Percentiles rank a stretch among this genome's conserved stretches.
phyloP scores from a whole-genome alignment of 371 early-diverging fungal genomes.

The Apophysomyces sp. region DNA sequence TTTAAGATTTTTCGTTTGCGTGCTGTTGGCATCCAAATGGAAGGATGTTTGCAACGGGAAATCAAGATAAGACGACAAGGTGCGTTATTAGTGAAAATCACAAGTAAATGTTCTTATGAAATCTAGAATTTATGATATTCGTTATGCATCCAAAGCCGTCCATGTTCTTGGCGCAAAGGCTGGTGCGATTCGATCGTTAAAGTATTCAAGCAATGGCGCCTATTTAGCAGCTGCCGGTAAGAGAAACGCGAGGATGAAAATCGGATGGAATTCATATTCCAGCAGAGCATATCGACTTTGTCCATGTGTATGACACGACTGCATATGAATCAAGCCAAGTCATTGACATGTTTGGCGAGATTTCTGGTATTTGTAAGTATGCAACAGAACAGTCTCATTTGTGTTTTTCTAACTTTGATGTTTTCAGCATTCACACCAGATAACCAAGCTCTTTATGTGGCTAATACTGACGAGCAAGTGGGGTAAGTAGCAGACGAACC shows the following conservation, averaged over 20 bases:
- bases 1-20: conserved; percentile 76
- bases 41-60: conserved; percentile 75
- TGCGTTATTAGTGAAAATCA: not conserved
- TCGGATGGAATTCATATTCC: not conserved
- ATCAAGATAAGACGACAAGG: conserved; percentile 69
- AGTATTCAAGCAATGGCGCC: conserved; percentile 70
- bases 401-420: not conserved
- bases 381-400: too few species aligned
- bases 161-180: conserved; percentile 60
- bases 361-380: conserved; percentile 65
- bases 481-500: conserved; percentile 9
- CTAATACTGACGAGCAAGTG: conserved; percentile 43
- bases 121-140: conserved; percentile 75
- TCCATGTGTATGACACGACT: conserved; percentile 69
- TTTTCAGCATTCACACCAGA: conserved; percentile 44
- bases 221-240: conserved; percentile 71
- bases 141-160: conserved; percentile 59
- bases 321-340: conserved; percentile 57
- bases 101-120: not conserved
- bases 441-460: conserved; percentile 61
- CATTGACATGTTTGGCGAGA: conserved; percentile 85
- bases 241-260: not conserved
- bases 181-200: conserved; percentile 78
- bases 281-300: conserved; percentile 71
- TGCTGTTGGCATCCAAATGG: conserved; percentile 82